phyloP scores from a whole-genome alignment of 768 basidiomycete species.

The Zangia roseola region DNA sequence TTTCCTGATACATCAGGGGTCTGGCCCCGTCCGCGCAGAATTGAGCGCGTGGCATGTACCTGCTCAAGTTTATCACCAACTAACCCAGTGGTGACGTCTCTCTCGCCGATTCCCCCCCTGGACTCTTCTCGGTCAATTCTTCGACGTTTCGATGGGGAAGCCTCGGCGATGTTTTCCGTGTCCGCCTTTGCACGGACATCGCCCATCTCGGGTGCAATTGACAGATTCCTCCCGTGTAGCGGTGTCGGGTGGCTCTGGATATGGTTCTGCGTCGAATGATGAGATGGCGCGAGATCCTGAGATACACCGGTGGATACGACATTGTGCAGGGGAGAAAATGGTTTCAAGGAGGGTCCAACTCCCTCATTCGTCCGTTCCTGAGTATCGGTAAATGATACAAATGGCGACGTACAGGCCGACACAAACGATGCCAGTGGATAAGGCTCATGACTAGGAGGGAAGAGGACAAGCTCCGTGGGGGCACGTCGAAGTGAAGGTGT shows the following conservation, averaged over 20 bases:
- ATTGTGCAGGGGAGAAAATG: constrained; percentile 20
- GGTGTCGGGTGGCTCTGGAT: constrained; percentile 2
- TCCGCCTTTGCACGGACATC: background rate
- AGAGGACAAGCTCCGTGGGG: constrained; percentile 3
- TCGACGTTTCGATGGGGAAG: constrained; percentile 11
- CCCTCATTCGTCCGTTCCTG: background rate
- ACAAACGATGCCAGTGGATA: background rate
- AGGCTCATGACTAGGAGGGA: background rate
- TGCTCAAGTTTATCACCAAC: background rate
- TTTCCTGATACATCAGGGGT: background rate
- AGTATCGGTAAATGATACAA: constrained; percentile 6
- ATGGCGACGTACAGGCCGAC: constrained; percentile 15
- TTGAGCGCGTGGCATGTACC: background rate
- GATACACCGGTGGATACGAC: background rate
- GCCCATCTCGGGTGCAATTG: background rate
- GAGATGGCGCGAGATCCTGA: background rate
- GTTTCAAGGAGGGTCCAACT: constrained; percentile 2
- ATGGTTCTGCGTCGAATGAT: background rate
- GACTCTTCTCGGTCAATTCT: constrained; percentile 11
- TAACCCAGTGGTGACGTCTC: background rate
- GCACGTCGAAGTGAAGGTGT: background rate
- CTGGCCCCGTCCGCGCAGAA: background rate
- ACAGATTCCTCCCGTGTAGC: background rate
- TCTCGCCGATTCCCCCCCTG: background rate
- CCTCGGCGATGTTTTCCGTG: constrained; percentile 4